These are phyloP conservation scores for Conoideocrella luteorostrata DNA, from an alignment of 2,329 filamentous ascomycete genomes.

Conservation along the genomic window DNA sequence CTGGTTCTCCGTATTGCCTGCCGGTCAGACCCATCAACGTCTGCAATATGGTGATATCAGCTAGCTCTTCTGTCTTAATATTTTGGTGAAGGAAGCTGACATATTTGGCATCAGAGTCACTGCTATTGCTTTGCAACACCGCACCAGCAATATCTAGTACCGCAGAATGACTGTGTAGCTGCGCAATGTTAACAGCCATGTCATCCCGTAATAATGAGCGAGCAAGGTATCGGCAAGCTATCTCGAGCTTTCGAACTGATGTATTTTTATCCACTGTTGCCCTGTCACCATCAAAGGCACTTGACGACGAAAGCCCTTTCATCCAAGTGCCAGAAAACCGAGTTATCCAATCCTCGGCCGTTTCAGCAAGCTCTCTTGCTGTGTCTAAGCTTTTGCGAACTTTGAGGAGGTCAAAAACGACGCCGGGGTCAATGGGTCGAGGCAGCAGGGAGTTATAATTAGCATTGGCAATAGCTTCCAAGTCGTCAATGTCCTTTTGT, in stretches of 20 bases:
- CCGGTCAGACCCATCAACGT: slow-evolving; percentile 62
- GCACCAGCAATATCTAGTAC: slow-evolving; percentile 69
- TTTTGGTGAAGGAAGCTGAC: slow-evolving; percentile 94
- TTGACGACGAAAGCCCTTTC: no score
- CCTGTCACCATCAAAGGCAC: no score
- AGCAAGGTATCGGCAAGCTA: slow-evolving; percentile 70
- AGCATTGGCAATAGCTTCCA: slow-evolving; percentile 70
- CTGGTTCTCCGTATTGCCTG: slow-evolving; percentile 55
- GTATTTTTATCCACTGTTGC: no score
- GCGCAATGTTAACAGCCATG: slow-evolving; percentile 73
- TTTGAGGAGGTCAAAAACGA: slow-evolving; percentile 80
- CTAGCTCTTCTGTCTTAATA: slow-evolving; percentile 69
- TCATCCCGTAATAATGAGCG: slow-evolving; percentile 79
- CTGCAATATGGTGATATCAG: slow-evolving; percentile 62
- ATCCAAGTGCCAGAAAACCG: no score
- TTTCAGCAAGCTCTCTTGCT: no score
- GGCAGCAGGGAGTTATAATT: slow-evolving; percentile 74
- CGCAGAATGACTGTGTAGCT: slow-evolving; percentile 73
- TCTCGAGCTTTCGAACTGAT: slow-evolving; percentile 72
- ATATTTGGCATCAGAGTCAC: slow-evolving; percentile 70
- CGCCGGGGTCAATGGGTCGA: slow-evolving; percentile 69
- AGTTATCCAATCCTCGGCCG: no score
- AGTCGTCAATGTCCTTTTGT: slow-evolving; percentile 69
- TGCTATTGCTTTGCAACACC: slow-evolving; percentile 64
- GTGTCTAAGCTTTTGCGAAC: slow-evolving; percentile 72